Evolutionary conservation across 257 asterid genomes (phyloP).

Genomic region (Plectranthus barbatus): DNA sequence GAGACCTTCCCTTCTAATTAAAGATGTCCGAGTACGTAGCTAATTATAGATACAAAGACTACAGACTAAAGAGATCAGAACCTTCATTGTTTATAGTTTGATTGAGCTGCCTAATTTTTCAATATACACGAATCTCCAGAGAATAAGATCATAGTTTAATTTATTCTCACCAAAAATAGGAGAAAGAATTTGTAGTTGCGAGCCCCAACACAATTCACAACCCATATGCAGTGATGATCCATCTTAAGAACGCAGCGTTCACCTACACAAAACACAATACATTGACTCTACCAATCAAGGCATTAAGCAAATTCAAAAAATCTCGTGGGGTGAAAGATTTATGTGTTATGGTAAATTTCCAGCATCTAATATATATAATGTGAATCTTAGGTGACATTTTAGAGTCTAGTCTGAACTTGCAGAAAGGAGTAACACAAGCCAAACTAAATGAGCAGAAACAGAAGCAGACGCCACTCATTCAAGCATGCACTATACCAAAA

Average conservation of each 20-base stretch:
- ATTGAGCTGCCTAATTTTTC: not conserved
- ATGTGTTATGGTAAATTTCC: not conserved
- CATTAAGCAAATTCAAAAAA: not conserved
- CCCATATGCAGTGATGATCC: constrained; percentile 98
- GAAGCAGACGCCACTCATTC: too few species aligned
- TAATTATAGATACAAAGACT: not conserved
- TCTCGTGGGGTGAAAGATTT: too few species aligned
- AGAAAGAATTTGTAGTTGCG: constrained; percentile 78
- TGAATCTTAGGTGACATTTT: not conserved
- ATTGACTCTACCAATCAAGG: too few species aligned
- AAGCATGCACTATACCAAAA: not conserved
- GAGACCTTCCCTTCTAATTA: too few species aligned
- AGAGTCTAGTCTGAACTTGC: not conserved
- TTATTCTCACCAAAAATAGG: constrained; percentile 66
- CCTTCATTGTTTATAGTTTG: not conserved
- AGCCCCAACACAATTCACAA: constrained; percentile 88
- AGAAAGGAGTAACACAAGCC: not conserved
- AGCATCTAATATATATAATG: not conserved
- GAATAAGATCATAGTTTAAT: not conserved
- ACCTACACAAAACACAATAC: constrained; percentile 42
- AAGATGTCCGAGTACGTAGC: not conserved
- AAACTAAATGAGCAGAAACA: not conserved
- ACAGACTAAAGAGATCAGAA: not conserved
- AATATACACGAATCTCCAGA: not conserved
- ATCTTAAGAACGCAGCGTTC: constrained; percentile 85